phyloP scores from a whole-genome alignment of 2,329 filamentous ascomycete species.

The Epichloe baconii region DNA sequence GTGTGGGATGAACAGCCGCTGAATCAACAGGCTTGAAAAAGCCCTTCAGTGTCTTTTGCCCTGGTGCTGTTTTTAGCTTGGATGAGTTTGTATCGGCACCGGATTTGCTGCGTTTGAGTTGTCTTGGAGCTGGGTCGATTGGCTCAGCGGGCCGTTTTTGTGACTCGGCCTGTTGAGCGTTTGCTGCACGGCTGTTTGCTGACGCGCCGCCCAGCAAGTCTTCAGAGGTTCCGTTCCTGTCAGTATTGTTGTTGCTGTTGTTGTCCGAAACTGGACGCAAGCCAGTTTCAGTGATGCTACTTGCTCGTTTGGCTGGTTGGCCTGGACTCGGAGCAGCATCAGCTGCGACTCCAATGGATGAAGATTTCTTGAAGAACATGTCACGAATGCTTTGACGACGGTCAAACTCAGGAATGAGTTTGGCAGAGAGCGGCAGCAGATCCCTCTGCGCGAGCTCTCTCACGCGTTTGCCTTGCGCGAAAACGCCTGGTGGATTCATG shows the following conservation, averaged over 20 bases:
- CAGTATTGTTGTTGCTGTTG: not conserved
- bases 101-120: constrained; percentile 16
- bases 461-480: constrained; percentile 50
- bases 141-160: not conserved
- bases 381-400: constrained; percentile 75
- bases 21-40: constrained; percentile 54
- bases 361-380: constrained; percentile 55
- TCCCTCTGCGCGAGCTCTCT: constrained; percentile 55
- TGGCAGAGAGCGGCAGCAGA: constrained; percentile 63
- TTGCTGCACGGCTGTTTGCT: not conserved
- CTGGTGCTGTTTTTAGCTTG: constrained; percentile 20
- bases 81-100: constrained; percentile 9
- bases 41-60: constrained; percentile 53
- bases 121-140: not conserved
- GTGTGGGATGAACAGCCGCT: not conserved
- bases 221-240: not conserved
- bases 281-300: not conserved
- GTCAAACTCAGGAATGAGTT: constrained; percentile 77
- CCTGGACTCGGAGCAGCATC: not conserved
- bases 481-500: constrained; percentile 65
- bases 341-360: not conserved
- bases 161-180: not conserved
- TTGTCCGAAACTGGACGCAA: not conserved
- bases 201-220: not conserved
- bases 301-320: not conserved